Base-by-base conservation (phyloP, 305 asterid genomes). In the Fraxinus angustifolia region DNA sequence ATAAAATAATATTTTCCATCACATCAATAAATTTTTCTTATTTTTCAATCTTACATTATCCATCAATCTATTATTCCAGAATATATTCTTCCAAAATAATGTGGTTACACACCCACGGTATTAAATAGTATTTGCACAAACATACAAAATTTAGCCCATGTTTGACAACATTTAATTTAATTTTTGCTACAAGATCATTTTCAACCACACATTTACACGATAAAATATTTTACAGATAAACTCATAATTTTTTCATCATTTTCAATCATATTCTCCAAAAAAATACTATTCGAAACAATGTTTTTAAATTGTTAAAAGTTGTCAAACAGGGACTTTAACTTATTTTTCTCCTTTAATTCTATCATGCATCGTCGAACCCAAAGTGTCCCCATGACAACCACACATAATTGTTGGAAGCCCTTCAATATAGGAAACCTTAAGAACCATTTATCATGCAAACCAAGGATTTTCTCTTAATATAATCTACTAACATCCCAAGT, bases 401-500 rank as follows among this genome's bases (percentile, higher is more conserved):
- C 73, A 28, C 38, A 67, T 3, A 65, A 65, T 21, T 33, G 45
- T 31, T 70, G 75, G 45, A 33, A 70, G 23, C 11, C 75, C 45
- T 70, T 35, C 75, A 33, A 70, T 70, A 33, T 16, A 70, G 75
- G 75, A 70, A 70, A 70, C 75, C 14, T 70, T 33, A 31, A 70
- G 40, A 70, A 70, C 75, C 75, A 31, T 28, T 70, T 26, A 26
- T 65, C 34, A 58, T 6, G 68, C 72, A 65, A 21, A 65, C 35
- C 72, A 65, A 10, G n/a, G 26, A 28, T 26, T 23, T 23, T 68
- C 21, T 30, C 75, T 30, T 23, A 4, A 30, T 45, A 30, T 8
- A 71, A 34, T 33, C 38, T 71, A 7, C 42, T 33, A 31, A 70
- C 10, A 23, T 14, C 42, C 12, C 8, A 11, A 31, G 48, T 34